Base-by-base conservation (phyloP, 352 stramenopile genomes). In the Pythium rishiriense region DNA sequence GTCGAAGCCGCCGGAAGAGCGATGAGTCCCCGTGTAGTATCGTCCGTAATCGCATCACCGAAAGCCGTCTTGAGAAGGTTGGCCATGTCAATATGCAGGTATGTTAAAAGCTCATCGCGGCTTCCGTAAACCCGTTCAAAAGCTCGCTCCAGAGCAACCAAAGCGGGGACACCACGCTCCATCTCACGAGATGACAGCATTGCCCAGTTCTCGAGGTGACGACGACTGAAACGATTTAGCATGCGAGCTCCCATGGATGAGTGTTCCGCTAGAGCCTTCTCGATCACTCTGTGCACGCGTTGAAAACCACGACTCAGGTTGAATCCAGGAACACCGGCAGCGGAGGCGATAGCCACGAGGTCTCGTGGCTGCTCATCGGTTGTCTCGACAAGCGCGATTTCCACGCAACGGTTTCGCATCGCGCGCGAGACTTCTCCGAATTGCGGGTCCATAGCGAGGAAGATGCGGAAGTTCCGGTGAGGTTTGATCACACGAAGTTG, bases 331-430 rank as follows among this genome's bases (percentile, higher is more conserved):
- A 94, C 73, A n/a, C 81, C 82, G 39, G 77, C 72, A 0, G 84
- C 66, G 14, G 73, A 51, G 0, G 85, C 72, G 17, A 96, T 81
- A 29, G 79, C 81, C 8, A 91, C 74, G n/a, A 91, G 61, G 57
- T 94, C 87, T 3, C 91, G 59, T 37, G 79, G 71, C 58, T 82
- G 69, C 28, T 77, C 69, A 9, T 91, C 81, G 1, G 75, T 62
- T 14, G 9, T 28, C 22, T 66, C 64, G 4, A 74, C 35, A 28
- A 74, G 33, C 1, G 81, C 94, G 41, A 99, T 90, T 78, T 99
- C 98, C 24, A 99, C 89, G 77, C 98, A 99, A 29, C 98, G 93
- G 76, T 99, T 99, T 58, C 98, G 83, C 98, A 99, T 99, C 12
- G 98, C 98, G 52, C 98, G 93, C 21, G 96, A 99, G 14, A 99